Conservation (phyloP, 1,284 basidiomycete genomes). For the Moniliophthora roreri region DNA sequence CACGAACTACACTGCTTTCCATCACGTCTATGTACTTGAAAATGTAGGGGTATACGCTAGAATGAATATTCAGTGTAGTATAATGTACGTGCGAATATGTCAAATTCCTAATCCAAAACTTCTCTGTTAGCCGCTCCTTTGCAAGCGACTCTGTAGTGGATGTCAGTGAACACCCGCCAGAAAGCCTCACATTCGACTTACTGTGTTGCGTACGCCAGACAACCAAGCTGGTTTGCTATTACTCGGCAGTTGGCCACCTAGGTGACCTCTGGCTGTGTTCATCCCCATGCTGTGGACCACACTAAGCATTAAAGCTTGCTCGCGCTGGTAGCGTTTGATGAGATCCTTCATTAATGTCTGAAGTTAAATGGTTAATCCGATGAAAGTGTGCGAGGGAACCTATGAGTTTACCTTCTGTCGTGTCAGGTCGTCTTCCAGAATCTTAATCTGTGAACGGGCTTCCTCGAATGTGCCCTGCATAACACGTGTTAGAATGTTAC, state of each 20-base stretch:
- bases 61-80: too few relatives aligned
- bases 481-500: constrained; percentile 8
- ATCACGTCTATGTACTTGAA: not conserved
- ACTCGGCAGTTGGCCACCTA: constrained; percentile 25
- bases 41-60: not conserved
- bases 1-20: too few relatives aligned
- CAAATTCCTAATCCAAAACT: too few relatives aligned
- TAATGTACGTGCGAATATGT: too few relatives aligned
- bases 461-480: constrained; percentile 66
- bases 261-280: constrained; percentile 52
- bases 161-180: too few relatives aligned
- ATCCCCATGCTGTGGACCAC: constrained; percentile 73
- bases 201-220: constrained; percentile 11
- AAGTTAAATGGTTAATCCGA: too few relatives aligned
- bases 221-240: constrained; percentile 13
- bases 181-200: too few relatives aligned
- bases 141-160: not conserved
- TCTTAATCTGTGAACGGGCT: constrained; percentile 69
- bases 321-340: constrained; percentile 64
- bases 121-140: not conserved
- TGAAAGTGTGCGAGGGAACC: not conserved
- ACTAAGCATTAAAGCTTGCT: constrained; percentile 80
- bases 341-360: constrained; percentile 57
- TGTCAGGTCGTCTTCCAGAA: constrained; percentile 68
- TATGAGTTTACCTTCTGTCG: constrained; percentile 52